phyloP scores from a whole-genome alignment of 2,329 filamentous ascomycete species.

The Colletotrichum destructivum region DNA sequence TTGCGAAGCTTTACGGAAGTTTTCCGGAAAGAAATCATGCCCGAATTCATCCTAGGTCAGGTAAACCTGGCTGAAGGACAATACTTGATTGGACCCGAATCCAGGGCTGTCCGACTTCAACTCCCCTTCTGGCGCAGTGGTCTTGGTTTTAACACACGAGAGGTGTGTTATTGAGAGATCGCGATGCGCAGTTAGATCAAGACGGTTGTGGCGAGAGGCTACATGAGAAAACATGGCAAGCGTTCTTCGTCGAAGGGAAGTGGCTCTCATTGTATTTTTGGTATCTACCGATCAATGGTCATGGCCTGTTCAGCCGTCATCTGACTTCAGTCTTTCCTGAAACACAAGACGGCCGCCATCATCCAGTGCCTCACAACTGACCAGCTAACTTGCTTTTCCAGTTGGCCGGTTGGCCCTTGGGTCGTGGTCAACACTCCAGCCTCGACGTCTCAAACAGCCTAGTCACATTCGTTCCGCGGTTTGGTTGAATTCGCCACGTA shows the following conservation, averaged over 20 bases:
- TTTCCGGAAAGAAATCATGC: not conserved
- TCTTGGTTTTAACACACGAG: not conserved
- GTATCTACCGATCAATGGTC: no score
- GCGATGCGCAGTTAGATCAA: not conserved
- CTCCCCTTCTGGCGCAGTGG: not conserved
- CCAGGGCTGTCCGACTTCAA: not conserved
- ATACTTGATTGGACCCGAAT: slow-evolving; percentile 9
- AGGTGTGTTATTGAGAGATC: no score
- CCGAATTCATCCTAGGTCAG: not conserved
- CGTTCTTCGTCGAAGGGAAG: not conserved
- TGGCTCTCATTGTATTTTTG: not conserved
- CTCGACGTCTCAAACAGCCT: not conserved
- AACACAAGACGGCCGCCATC: not conserved
- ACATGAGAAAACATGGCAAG: no score
- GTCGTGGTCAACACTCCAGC: not conserved
- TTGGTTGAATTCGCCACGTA: no score
- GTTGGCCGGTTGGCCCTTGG: no score
- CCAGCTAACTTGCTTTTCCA: not conserved
- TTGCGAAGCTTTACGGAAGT: not conserved
- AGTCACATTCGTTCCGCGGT: not conserved
- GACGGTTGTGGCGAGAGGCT: no score
- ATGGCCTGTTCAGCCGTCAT: not conserved
- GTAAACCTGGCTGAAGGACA: not conserved
- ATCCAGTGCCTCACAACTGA: not conserved
- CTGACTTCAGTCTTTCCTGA: not conserved